These are phyloP conservation scores for Oryza punctata DNA, from an alignment of 176 grass and related monocot genomes.

Conservation along the genomic window DNA sequence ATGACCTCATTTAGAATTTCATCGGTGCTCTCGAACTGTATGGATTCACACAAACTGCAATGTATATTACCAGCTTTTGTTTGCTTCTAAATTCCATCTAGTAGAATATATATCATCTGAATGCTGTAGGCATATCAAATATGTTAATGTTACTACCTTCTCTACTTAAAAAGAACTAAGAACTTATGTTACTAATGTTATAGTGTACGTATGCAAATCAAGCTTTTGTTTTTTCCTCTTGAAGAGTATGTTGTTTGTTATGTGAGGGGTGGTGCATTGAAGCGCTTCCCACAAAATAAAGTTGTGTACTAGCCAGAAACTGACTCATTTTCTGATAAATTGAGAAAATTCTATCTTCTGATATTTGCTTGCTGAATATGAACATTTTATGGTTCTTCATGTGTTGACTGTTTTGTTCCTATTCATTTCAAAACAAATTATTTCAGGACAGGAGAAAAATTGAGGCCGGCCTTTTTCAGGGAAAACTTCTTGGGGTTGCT, in stretches of 20 bases:
- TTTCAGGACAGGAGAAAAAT: slow-evolving; percentile 96
- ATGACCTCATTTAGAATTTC: slow-evolving; percentile 10
- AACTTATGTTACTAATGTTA: neutral
- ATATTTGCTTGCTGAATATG: neutral
- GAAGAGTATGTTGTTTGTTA: neutral
- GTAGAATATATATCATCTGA: neutral
- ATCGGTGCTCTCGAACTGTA: slow-evolving; percentile 11
- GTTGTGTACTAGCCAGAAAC: neutral
- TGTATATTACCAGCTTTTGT: neutral
- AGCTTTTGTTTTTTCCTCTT: no score
- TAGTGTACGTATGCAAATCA: neutral
- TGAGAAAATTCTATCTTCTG: neutral
- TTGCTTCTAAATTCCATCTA: neutral
- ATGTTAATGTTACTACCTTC: neutral
- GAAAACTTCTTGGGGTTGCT: slow-evolving; percentile 77
- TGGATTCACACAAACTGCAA: slow-evolving; percentile 1
- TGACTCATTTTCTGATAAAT: neutral
- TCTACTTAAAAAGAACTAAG: neutral
- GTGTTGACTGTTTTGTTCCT: slow-evolving; percentile 15
- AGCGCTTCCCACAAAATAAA: neutral
- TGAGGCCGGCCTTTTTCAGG: slow-evolving; percentile 80
- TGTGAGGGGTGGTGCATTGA: neutral
- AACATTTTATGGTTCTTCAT: neutral
- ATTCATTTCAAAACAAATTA: neutral
- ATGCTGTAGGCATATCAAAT: neutral